Percentiles rank a stretch among this genome's conserved stretches.
phyloP scores from a whole-genome alignment of 805 yeast species.

The Metschnikowia gelsemii region DNA sequence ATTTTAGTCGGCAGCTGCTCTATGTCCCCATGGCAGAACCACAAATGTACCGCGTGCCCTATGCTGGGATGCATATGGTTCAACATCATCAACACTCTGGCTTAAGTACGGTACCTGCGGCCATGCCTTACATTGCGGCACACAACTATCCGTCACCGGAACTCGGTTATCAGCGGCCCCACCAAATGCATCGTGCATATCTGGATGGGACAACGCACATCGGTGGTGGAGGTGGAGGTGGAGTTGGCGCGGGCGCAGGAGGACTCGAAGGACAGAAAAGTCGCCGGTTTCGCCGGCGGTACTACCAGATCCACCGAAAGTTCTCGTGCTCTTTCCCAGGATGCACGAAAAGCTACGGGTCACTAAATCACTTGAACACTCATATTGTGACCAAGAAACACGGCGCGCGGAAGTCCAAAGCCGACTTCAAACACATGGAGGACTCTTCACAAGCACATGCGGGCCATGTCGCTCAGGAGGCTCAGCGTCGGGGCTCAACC shows the following conservation, averaged over 20 bases:
- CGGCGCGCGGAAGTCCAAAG: conserved; percentile 43
- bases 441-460: conserved; percentile 4
- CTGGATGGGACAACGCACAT: no score
- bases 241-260: no score
- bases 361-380: conserved; percentile 43
- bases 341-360: conserved; percentile 43
- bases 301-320: conserved; percentile 25
- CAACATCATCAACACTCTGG: background rate
- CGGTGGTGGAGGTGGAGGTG: no score
- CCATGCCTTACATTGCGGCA: no score
- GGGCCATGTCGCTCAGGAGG: conserved; percentile 1
- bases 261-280: conserved; percentile 15
- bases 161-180: no score
- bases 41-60: background rate
- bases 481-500: background rate
- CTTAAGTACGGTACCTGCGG: no score
- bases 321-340: conserved; percentile 38
- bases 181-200: no score
- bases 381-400: conserved; percentile 47
- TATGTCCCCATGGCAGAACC: background rate
- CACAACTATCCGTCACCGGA: no score
- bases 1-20: no score
- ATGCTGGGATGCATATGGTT: background rate
- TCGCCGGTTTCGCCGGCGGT: conserved; percentile 21
- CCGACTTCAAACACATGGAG: conserved; percentile 33